Evolutionary conservation across 768 basidiomycete genomes (phyloP).

Genomic region (Tylopilus plumbeoviolaceoides): DNA sequence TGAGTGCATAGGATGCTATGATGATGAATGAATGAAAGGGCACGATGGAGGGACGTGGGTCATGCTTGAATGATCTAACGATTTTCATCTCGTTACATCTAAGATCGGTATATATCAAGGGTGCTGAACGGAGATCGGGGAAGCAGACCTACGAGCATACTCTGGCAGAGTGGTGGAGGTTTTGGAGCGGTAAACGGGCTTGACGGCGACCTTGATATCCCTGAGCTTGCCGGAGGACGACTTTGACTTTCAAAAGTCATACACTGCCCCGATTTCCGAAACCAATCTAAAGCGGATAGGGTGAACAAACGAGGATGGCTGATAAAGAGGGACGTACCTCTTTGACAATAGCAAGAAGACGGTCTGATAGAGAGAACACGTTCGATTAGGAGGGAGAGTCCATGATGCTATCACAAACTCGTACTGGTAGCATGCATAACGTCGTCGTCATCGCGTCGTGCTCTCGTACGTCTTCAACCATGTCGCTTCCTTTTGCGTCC

Average conservation of each 20-base stretch:
- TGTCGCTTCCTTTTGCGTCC: too few relatives aligned
- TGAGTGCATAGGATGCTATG: conserved; percentile 84
- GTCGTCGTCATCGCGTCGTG: too few relatives aligned
- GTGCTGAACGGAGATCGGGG: not conserved
- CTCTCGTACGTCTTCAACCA: too few relatives aligned
- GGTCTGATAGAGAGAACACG: conserved; percentile 73
- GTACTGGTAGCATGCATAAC: too few relatives aligned
- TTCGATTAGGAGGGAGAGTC: conserved; percentile 41
- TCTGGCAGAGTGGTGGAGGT: conserved; percentile 81
- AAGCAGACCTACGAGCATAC: conserved; percentile 75
- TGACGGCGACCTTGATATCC: conserved; percentile 72
- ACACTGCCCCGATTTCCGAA: conserved; percentile 94
- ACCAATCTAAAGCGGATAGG: conserved; percentile 56
- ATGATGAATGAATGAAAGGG: conserved; percentile 93
- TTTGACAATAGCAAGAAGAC: conserved; percentile 66
- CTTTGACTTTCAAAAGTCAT: conserved; percentile 72
- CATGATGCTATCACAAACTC: too few relatives aligned
- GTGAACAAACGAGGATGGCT: conserved; percentile 1
- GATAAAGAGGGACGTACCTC: conserved; percentile 51
- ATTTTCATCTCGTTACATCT: conserved; percentile 99
- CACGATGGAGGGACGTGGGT: conserved; percentile 89
- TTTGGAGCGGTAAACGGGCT: conserved; percentile 84
- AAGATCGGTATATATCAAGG: not conserved
- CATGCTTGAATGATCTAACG: conserved; percentile 75
- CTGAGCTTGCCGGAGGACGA: conserved; percentile 40